Evolutionary conservation across 768 basidiomycete species (phyloP), one percentile per base, ranked within the genome.

Genomic region (Hypholoma fasciculare): DNA sequence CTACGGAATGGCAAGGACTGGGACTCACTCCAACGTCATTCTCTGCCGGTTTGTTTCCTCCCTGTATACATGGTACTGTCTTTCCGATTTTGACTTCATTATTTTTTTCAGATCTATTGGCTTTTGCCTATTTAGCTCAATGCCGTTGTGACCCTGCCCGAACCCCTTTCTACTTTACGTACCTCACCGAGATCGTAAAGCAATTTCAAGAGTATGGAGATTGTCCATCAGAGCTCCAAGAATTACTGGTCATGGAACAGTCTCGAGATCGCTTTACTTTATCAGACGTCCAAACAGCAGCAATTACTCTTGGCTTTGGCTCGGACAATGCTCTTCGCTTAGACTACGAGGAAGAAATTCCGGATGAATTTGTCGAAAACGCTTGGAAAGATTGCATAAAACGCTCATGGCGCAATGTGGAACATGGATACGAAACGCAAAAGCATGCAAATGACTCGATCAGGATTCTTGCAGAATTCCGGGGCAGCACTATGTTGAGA

Each of bases 61-160:
- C 30, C 30, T 34, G 9, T 34, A 34, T 37, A 23, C n/a, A 37
- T 14, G 20, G 13, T 19, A 9, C 48, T 38, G n/a, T 58, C 34
- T 27, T 7, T 23, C 48, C 9, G 40, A 19, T 13, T 48, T 49
- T 51, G 37, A 60, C 58, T 47, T 48, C 42, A 27, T 39, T 14
- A 26, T 30, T 26, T 44, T 30, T 26, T 44, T 12, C n/a, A 94
- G 92, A 89, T 20, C 74, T 91, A 12, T 78, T 94, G 53, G 75
- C 76, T n/a, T 93, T 91, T 68, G 90, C 86, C 1, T 94, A 94
- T 65, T 72, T 87, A 55, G 87, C 90, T 0, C 90, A 94, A 70
- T 89, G 85, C 66, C 88, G 90, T 58, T 94, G 92, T 70, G 86
- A 93, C 65, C 90, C 90, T 30, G 74, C 71, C 3, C 72, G 78